These are phyloP conservation scores for Daldinia childiae DNA, from an alignment of 495 filamentous ascomycete genomes.

Conservation along the genomic window DNA sequence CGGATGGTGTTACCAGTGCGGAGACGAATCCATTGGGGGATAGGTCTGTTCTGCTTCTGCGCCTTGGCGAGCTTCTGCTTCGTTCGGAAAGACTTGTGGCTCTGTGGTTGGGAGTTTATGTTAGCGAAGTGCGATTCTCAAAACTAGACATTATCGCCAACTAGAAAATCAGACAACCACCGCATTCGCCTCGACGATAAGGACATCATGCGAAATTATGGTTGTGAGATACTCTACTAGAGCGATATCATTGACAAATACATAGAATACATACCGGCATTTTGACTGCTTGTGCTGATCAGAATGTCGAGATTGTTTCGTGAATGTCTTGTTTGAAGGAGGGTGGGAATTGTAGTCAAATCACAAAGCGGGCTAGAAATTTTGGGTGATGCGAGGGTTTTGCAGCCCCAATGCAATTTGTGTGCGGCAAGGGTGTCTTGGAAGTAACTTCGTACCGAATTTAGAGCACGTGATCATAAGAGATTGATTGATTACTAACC, in stretches of 20 bases:
- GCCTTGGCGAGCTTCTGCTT: slow-evolving; percentile 99
- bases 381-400: slow-evolving; percentile 48
- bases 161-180: neutral
- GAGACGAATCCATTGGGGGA: slow-evolving; percentile 99
- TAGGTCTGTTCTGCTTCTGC: slow-evolving; percentile 99
- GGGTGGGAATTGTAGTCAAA: slow-evolving; percentile 43
- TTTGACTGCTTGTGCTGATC: slow-evolving; percentile 69
- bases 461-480: neutral
- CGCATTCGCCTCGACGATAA: slow-evolving; percentile 5
- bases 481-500: too few species aligned
- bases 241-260: neutral
- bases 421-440: slow-evolving; percentile 29
- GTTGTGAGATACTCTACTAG: neutral
- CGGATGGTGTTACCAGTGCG: slow-evolving; percentile 98
- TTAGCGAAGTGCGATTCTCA: slow-evolving; percentile 23
- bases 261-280: slow-evolving; percentile 75
- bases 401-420: slow-evolving; percentile 52
- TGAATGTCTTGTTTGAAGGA: slow-evolving; percentile 49
- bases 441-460: neutral
- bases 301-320: slow-evolving; percentile 53
- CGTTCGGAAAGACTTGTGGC: slow-evolving; percentile 98
- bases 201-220: slow-evolving; percentile 3
- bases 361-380: slow-evolving; percentile 37
- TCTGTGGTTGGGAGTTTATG: slow-evolving; percentile 61
- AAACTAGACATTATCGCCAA: neutral